phyloP scores from a whole-genome alignment of 495 filamentous ascomycete genomes.

The Usnea hakonensis region DNA sequence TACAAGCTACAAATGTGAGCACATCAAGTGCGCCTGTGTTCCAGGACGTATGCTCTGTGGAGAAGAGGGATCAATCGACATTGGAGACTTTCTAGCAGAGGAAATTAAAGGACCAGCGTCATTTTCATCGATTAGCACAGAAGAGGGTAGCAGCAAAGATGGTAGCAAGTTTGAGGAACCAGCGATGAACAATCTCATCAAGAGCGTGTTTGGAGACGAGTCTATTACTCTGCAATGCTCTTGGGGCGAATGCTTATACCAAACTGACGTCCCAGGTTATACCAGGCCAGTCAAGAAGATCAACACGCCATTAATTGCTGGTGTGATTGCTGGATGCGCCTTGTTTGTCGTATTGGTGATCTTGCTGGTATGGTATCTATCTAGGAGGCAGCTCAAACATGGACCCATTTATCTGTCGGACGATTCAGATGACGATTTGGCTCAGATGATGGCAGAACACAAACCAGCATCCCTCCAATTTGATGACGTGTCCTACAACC shows the following conservation, averaged over 20 bases:
- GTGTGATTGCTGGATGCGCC: conserved; percentile 79
- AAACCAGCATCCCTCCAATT: conserved; percentile 85
- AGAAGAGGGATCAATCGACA: conserved; percentile 81
- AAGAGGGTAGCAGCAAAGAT: conserved; percentile 49
- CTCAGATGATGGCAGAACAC: conserved; percentile 80
- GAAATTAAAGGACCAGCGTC: conserved; percentile 77
- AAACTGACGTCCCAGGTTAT: conserved; percentile 87
- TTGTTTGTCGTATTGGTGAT: conserved; percentile 84
- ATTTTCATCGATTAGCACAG: conserved; percentile 62
- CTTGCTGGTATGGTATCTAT: conserved; percentile 80
- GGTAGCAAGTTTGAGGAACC: conserved; percentile 82
- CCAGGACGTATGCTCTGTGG: conserved; percentile 90
- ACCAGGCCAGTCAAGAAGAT: conserved; percentile 83
- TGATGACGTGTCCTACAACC: conserved; percentile 74
- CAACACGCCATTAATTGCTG: conserved; percentile 93
- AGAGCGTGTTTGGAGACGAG: conserved; percentile 76
- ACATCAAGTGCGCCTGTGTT: conserved; percentile 80
- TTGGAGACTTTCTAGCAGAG: conserved; percentile 75
- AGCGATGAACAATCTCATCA: conserved; percentile 82
- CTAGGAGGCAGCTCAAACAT: conserved; percentile 60
- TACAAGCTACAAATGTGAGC: conserved; percentile 75
- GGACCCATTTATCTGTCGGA: conserved; percentile 70
- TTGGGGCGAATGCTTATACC: conserved; percentile 86
- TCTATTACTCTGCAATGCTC: conserved; percentile 78
- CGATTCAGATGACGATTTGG: conserved; percentile 82